Conservation (phyloP, 1,139 yeast species). For the Yamadazyma siamensis region DNA sequence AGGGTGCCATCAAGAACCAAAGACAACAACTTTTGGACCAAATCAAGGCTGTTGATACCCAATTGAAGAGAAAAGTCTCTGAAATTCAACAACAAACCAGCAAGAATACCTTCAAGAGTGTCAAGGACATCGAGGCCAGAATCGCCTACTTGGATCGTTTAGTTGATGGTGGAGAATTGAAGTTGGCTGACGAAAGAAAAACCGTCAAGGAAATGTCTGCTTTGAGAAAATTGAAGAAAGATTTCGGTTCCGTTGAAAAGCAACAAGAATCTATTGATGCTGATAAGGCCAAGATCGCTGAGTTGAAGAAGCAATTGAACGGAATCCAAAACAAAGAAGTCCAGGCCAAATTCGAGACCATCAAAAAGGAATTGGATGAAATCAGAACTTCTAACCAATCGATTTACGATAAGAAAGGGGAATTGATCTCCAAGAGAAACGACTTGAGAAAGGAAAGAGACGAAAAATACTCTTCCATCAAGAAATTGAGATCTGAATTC, state of each 20-base stretch:
- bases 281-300: slow-evolving; percentile 74
- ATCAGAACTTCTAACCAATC: slow-evolving; percentile 60
- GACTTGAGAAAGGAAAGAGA: slow-evolving; percentile 69
- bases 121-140: slow-evolving; percentile 76
- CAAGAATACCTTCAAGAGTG: slow-evolving; percentile 66
- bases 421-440: slow-evolving; percentile 62
- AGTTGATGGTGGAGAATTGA: slow-evolving; percentile 76
- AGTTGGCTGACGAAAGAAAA: slow-evolving; percentile 90
- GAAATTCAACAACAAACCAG: slow-evolving; percentile 73
- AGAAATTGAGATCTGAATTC: slow-evolving; percentile 62
- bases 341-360: slow-evolving; percentile 56
- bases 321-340: slow-evolving; percentile 62
- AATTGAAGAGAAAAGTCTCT: slow-evolving; percentile 70
- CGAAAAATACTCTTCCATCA: slow-evolving; percentile 60
- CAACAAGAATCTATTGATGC: slow-evolving; percentile 77
- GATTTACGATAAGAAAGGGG: slow-evolving; percentile 63
- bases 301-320: slow-evolving; percentile 66
- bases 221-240: slow-evolving; percentile 79
- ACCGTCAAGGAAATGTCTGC: slow-evolving; percentile 80
- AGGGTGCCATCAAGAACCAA: slow-evolving; percentile 67
- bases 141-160: slow-evolving; percentile 67
- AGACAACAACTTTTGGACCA: slow-evolving; percentile 69
- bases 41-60: slow-evolving; percentile 67
- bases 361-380: slow-evolving; percentile 61
- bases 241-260: slow-evolving; percentile 69